phyloP scores from a whole-genome alignment of 768 basidiomycete species.

The Leccinum uliginosum region DNA sequence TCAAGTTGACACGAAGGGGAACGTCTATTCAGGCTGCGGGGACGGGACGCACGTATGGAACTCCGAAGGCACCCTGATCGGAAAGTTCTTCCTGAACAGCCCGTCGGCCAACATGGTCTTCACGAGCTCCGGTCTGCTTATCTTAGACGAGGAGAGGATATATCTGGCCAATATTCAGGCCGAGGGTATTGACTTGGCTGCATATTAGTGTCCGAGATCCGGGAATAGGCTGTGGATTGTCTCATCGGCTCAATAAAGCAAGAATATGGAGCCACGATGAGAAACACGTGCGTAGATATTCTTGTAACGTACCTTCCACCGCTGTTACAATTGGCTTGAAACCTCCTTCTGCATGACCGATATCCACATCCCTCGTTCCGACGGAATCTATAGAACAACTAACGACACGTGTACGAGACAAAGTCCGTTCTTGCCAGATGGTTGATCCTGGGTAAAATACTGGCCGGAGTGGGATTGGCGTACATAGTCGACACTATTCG shows the following conservation, averaged over 20 bases:
- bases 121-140: conserved; percentile 37
- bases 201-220: conserved; percentile 2
- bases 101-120: conserved; percentile 39
- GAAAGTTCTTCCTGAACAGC: conserved; percentile 23
- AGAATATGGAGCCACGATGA: background rate
- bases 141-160: conserved; percentile 37
- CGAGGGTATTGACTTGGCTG: conserved; percentile 21
- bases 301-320: background rate
- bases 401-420: conserved; percentile 5
- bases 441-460: background rate
- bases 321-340: background rate
- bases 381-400: background rate
- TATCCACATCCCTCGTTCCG: background rate
- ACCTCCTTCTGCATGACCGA: background rate
- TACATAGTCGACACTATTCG: background rate
- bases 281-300: background rate
- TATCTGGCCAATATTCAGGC: conserved; percentile 36
- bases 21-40: conserved; percentile 65
- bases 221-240: background rate
- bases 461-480: background rate
- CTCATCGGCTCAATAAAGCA: background rate
- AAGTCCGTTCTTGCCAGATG: background rate
- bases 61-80: conserved; percentile 46
- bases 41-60: conserved; percentile 68
- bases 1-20: conserved; percentile 58